These are phyloP conservation scores for Melastoma candidum DNA, from an alignment of 441 rosid species.

Conservation along the genomic window DNA sequence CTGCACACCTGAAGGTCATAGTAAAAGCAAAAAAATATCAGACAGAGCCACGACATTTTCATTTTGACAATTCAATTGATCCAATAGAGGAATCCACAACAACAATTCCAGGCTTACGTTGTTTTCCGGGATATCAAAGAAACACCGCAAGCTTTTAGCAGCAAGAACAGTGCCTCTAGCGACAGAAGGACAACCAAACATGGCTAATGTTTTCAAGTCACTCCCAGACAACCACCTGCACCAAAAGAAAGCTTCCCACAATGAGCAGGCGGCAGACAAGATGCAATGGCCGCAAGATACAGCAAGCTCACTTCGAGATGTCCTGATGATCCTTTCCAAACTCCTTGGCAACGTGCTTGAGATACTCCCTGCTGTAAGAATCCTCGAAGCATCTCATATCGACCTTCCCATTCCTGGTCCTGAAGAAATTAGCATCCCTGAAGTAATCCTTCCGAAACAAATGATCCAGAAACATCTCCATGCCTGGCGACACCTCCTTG, in stretches of 20 bases:
- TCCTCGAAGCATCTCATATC: slow-evolving; percentile 43
- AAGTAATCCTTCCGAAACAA: slow-evolving; percentile 51
- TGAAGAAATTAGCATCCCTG: slow-evolving; percentile 46
- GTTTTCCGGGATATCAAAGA: slow-evolving; percentile 54
- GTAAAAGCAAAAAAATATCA: slow-evolving; percentile 2
- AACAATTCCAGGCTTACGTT: slow-evolving; percentile 30
- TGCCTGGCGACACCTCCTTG: slow-evolving; percentile 44
- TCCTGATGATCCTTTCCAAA: slow-evolving; percentile 65
- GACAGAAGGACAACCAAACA: slow-evolving; percentile 66
- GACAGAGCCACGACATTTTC: not conserved
- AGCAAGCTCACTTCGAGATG: slow-evolving; percentile 48
- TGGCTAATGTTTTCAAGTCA: slow-evolving; percentile 51
- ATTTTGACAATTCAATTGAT: not conserved
- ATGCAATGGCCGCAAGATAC: not conserved
- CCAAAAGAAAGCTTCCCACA: too few species aligned
- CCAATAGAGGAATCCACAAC: slow-evolving; percentile 2
- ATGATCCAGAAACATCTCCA: slow-evolving; percentile 42
- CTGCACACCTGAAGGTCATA: slow-evolving; percentile 45
- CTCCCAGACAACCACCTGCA: slow-evolving; percentile 75
- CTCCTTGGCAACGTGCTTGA: slow-evolving; percentile 40
- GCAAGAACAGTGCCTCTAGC: slow-evolving; percentile 35
- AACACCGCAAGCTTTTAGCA: slow-evolving; percentile 59
- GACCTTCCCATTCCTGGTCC: slow-evolving; percentile 16
- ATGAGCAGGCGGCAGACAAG: not conserved
- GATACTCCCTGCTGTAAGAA: slow-evolving; percentile 40